Percentiles rank a stretch among this genome's conserved stretches.
Conservation (phyloP, 2,329 filamentous ascomycete genomes). For the Xylaria sp. region DNA sequence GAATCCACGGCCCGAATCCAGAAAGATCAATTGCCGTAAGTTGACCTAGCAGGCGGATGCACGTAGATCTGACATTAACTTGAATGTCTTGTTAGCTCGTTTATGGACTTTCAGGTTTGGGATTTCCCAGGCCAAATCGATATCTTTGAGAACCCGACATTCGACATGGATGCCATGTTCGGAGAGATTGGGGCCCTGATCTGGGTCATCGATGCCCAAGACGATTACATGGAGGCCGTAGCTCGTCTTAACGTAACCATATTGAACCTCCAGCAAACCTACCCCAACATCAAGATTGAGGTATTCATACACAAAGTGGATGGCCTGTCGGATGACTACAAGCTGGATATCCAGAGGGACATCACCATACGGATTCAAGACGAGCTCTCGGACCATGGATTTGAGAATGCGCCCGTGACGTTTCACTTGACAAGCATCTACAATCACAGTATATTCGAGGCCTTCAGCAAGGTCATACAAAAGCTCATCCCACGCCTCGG, state of each 20-base stretch:
- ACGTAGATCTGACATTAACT: conserved; percentile 38
- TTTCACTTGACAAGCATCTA: conserved; percentile 99
- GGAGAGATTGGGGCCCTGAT: conserved; percentile 93
- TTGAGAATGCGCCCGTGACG: conserved; percentile 91
- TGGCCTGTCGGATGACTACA: conserved; percentile 96
- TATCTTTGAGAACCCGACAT: conserved; percentile 84
- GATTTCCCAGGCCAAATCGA: conserved; percentile 96
- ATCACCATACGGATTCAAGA: conserved; percentile 97
- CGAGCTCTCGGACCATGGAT: conserved; percentile 90
- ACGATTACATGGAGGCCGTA: conserved; percentile 95
- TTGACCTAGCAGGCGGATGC: conserved; percentile 36
- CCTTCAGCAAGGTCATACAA: conserved; percentile 98
- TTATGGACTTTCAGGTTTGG: conserved; percentile 99
- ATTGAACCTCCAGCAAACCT: conserved; percentile 85
- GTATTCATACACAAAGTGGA: conserved; percentile 99
- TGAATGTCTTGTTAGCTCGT: conserved; percentile 71
- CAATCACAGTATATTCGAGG: conserved; percentile 98
- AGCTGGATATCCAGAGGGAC: conserved; percentile 94
- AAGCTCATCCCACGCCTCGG: conserved; percentile 94
- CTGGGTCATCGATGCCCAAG: conserved; percentile 98
- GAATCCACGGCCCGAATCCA: conserved; percentile 95
- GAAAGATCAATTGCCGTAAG: conserved; percentile 94
- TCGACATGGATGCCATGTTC: conserved; percentile 94
- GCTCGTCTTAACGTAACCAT: conserved; percentile 88
- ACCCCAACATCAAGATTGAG: conserved; percentile 95